Evolutionary conservation across 164 flowering plant genomes (phyloP).

Genomic region (Sedum album): DNA sequence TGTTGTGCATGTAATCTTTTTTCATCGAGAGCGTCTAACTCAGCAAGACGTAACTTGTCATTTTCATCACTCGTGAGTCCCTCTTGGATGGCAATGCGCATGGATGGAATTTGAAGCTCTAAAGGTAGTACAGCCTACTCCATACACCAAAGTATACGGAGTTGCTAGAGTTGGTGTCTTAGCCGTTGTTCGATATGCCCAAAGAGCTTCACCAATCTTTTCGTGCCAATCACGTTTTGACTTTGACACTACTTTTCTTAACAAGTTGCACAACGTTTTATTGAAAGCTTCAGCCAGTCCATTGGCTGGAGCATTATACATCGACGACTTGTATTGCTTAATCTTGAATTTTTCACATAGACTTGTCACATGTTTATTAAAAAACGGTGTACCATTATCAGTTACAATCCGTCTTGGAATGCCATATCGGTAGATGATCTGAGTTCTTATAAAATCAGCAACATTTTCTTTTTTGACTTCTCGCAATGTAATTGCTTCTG

Average conservation of each 20-base stretch:
- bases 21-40: neutral
- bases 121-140: neutral
- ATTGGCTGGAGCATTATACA: no score
- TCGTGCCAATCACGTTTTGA: neutral
- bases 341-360: no score
- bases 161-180: neutral
- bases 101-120: neutral
- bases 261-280: neutral
- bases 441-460: no score
- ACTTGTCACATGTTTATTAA: no score
- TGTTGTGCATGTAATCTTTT: neutral
- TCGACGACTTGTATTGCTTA: no score
- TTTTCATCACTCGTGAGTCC: neutral
- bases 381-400: no score
- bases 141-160: neutral
- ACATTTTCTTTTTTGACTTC: no score
- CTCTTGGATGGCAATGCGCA: neutral
- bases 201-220: no score
- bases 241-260: neutral
- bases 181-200: neutral
- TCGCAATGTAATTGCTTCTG: no score
- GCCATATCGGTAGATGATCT: no score
- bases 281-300: no score
- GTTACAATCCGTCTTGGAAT: no score
- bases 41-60: neutral